A percentile compares a stretch with the other conserved stretches of the same genome.
phyloP scores from a whole-genome alignment of 108 stramenopile species.

The Cyclotella atomus region DNA sequence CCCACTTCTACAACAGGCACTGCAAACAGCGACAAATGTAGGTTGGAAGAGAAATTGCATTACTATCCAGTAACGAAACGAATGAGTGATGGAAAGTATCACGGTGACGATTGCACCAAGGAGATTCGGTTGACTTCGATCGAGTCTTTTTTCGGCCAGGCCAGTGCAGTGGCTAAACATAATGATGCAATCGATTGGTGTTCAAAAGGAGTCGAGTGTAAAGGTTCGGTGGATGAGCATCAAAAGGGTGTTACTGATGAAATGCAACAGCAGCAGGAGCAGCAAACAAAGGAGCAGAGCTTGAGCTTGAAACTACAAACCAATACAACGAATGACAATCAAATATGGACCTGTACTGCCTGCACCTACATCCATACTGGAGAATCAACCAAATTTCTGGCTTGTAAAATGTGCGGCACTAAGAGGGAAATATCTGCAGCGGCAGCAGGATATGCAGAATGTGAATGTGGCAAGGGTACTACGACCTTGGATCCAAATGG shows the following conservation, averaged over 20 bases:
- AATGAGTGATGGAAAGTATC: conserved; percentile 33
- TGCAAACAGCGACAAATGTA: background rate
- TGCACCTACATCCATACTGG: conserved; percentile 30
- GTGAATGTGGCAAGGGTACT: background rate
- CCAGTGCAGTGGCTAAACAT: background rate
- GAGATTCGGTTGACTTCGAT: conserved; percentile 27
- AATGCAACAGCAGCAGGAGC: background rate
- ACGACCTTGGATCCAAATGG: background rate
- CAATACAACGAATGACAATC: background rate
- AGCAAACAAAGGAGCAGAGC: background rate
- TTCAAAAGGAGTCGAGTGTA: background rate
- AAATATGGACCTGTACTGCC: conserved; percentile 21
- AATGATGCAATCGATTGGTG: background rate
- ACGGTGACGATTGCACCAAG: conserved; percentile 36
- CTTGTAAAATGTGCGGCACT: conserved; percentile 39
- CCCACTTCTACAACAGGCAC: conserved; percentile 21
- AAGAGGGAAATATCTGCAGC: background rate
- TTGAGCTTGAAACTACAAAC: background rate
- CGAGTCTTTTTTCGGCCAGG: conserved; percentile 24
- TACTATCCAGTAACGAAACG: conserved; percentile 38
- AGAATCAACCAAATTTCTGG: conserved; percentile 20
- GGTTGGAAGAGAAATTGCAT: conserved; percentile 16
- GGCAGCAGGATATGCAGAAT: background rate
- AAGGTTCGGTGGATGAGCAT: no score
- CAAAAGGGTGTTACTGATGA: background rate